Conservation (phyloP, 768 basidiomycete genomes). For the Xerocomellus intermedius region DNA sequence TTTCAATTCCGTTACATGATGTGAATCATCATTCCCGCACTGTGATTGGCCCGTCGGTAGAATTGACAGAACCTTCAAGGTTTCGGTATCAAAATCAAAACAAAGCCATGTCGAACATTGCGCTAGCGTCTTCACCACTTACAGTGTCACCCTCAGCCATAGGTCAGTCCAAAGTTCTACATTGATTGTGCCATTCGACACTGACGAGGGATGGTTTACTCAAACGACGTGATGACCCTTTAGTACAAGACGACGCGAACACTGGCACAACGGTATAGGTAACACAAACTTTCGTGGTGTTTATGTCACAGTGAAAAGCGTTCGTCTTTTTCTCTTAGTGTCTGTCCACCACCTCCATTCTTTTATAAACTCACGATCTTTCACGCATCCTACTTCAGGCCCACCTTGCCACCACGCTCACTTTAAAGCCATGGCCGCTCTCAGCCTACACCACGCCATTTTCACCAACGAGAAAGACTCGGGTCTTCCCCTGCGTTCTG, state of each 20-base stretch:
- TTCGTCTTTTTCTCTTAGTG: conserved; percentile 13
- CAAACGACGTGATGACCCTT: conserved; percentile 5
- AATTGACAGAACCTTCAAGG: conserved; percentile 17
- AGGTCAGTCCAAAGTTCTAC: conserved; percentile 12
- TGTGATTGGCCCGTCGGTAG: conserved; percentile 19
- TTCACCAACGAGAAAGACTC: conserved; percentile 37
- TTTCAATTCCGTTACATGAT: conserved; percentile 28
- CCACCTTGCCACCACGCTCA: conserved; percentile 15
- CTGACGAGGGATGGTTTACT: not conserved
- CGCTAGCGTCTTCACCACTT: not conserved
- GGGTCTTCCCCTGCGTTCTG: conserved; percentile 18
- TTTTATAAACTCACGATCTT: conserved; percentile 14
- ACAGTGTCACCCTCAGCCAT: not conserved
- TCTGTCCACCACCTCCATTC: conserved; percentile 1
- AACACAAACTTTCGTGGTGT: conserved; percentile 8
- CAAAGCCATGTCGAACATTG: conserved; percentile 7
- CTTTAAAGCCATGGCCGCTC: conserved; percentile 49
- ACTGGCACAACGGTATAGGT: not conserved
- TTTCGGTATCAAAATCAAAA: conserved; percentile 12
- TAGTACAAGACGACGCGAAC: conserved; percentile 8
- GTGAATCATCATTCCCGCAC: conserved; percentile 9
- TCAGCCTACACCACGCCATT: conserved; percentile 56
- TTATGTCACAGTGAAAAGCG: conserved; percentile 13
- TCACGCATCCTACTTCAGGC: conserved; percentile 9
- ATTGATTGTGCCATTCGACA: not conserved